Evolutionary conservation across 306 rosid species (phyloP).

Genomic region (Inga laurina): DNA sequence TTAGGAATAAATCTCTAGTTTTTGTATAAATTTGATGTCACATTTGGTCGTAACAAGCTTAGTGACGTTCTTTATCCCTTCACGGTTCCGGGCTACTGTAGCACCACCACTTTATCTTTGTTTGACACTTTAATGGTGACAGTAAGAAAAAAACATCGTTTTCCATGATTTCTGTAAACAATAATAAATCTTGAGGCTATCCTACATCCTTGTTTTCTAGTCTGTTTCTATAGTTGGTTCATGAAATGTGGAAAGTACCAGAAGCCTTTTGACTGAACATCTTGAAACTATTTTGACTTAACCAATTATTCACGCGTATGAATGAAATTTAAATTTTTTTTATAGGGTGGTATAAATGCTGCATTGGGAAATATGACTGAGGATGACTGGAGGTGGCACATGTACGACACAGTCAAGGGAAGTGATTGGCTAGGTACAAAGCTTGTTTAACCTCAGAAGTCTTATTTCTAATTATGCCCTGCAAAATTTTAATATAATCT

Average conservation of each 20-base stretch:
- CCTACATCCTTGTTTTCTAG: neutral
- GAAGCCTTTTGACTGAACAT: neutral
- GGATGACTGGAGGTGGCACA: slow-evolving; percentile 99
- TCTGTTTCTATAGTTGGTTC: slow-evolving; percentile 14
- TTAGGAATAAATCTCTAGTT: neutral
- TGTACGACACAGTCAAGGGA: slow-evolving; percentile 96
- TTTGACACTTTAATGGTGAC: slow-evolving; percentile 4
- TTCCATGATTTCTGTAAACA: neutral
- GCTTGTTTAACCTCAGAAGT: neutral
- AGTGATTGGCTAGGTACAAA: slow-evolving; percentile 87
- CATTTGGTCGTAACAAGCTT: neutral
- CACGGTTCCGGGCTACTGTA: neutral
- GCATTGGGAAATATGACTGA: slow-evolving; percentile 93
- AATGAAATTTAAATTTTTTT: slow-evolving; percentile 27
- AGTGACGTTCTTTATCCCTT: neutral
- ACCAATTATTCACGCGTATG: slow-evolving; percentile 19
- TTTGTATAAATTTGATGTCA: slow-evolving; percentile 2
- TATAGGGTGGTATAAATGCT: slow-evolving; percentile 92
- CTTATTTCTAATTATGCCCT: neutral
- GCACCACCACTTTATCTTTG: neutral
- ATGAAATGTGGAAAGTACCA: slow-evolving; percentile 2
- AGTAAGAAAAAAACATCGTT: neutral
- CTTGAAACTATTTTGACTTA: neutral
- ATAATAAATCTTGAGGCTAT: neutral
- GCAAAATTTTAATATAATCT: neutral